A percentile compares a stretch with the other conserved stretches of the same genome.
Conservation (phyloP, 2,329 filamentous ascomycete genomes). For the Huntiella abstrusa region DNA sequence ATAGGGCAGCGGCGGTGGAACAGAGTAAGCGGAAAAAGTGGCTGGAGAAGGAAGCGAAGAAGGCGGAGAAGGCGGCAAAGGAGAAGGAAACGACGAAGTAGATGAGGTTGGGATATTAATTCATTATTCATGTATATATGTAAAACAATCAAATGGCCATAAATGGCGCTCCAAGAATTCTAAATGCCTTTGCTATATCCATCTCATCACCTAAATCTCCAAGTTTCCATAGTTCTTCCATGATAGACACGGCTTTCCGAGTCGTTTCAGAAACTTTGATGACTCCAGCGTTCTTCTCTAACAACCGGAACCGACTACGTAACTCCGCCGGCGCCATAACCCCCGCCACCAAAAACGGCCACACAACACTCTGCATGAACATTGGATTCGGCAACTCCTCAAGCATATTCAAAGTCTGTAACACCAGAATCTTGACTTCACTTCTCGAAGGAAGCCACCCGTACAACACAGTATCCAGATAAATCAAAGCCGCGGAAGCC, state of each 20-base stretch:
- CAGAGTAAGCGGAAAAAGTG: constrained; percentile 38
- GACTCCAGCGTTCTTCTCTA: constrained; percentile 24
- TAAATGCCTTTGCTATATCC: constrained; percentile 6
- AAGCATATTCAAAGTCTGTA: constrained; percentile 15
- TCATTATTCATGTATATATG: not conserved
- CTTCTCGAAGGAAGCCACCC: constrained; percentile 30
- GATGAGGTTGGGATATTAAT: not conserved
- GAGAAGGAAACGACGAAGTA: constrained; percentile 15
- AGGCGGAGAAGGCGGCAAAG: constrained; percentile 2
- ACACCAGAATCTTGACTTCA: constrained; percentile 21
- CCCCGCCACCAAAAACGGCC: constrained; percentile 25
- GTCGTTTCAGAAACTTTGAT: constrained; percentile 27
- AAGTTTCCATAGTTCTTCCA: constrained; percentile 27
- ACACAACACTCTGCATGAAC: constrained; percentile 21
- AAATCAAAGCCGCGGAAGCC: constrained; percentile 28
- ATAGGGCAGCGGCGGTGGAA: constrained; percentile 41
- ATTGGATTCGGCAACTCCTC: constrained; percentile 19
- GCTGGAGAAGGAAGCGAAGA: constrained; percentile 14
- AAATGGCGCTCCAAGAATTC: constrained; percentile 7
- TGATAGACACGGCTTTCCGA: constrained; percentile 24
- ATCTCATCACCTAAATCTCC: constrained; percentile 2
- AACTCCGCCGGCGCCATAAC: constrained; percentile 22
- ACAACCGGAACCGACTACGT: constrained; percentile 23
- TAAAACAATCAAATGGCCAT: constrained; percentile 6
- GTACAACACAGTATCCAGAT: constrained; percentile 28